These are phyloP conservation scores for Torulaspora globosa DNA, from an alignment of 1,139 yeast genomes.

Conservation along the genomic window DNA sequence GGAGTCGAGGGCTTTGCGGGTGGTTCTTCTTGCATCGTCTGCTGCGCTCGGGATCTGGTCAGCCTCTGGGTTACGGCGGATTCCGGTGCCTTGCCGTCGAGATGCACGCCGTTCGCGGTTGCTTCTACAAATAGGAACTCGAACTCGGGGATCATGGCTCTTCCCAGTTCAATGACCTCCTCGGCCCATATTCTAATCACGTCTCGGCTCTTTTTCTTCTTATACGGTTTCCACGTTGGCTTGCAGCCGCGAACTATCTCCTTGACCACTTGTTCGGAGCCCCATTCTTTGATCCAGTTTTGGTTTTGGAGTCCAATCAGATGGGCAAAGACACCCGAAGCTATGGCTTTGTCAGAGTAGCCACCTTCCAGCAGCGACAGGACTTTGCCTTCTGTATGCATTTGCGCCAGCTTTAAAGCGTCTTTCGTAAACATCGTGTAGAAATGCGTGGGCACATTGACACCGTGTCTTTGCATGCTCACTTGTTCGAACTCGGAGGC, in stretches of 20 bases:
- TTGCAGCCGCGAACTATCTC: slow-evolving; percentile 69
- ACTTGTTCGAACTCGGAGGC: slow-evolving; percentile 81
- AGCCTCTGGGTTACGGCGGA: slow-evolving; percentile 23
- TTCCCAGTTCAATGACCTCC: slow-evolving; percentile 62
- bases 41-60: slow-evolving; percentile 23
- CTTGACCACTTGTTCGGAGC: slow-evolving; percentile 56
- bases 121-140: slow-evolving; percentile 22
- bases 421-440: slow-evolving; percentile 72
- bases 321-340: slow-evolving; percentile 79
- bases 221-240: slow-evolving; percentile 59
- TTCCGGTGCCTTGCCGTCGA: not conserved
- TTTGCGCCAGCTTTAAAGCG: slow-evolving; percentile 58
- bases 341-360: slow-evolving; percentile 76
- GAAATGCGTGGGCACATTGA: slow-evolving; percentile 78
- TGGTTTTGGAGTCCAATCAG: slow-evolving; percentile 59
- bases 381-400: slow-evolving; percentile 59
- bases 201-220: slow-evolving; percentile 43
- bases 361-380: slow-evolving; percentile 82
- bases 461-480: slow-evolving; percentile 82
- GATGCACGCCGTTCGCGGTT: not conserved
- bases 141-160: slow-evolving; percentile 60
- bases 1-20: not conserved
- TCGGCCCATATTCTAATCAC: slow-evolving; percentile 56
- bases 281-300: slow-evolving; percentile 64
- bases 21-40: slow-evolving; percentile 8